phyloP scores from a whole-genome alignment of 192 early-diverging fungal species.

The Entomortierella chlamydospora region DNA sequence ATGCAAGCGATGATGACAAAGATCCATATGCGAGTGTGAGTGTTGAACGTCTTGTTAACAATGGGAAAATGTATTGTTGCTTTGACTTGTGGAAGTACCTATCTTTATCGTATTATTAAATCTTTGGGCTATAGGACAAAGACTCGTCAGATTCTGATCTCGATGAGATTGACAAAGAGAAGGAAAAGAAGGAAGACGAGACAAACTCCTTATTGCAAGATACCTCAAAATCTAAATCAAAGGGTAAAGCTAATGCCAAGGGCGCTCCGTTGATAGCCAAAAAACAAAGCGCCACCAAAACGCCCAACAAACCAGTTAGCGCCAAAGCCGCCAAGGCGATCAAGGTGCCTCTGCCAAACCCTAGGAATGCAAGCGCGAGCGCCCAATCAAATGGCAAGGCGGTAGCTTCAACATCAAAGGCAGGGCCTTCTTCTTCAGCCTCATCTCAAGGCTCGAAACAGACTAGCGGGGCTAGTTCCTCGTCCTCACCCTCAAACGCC shows the following conservation, averaged over 20 bases:
- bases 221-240: constrained; percentile 28
- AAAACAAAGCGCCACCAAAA: constrained; percentile 45
- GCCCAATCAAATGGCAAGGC: not conserved
- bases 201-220: constrained; percentile 5
- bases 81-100: too few relatives aligned
- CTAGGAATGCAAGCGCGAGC: constrained; percentile 61
- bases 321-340: constrained; percentile 16
- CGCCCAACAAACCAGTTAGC: constrained; percentile 28
- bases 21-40: constrained; percentile 68
- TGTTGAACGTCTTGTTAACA: too few relatives aligned
- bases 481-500: constrained; percentile 22
- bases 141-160: constrained; percentile 44
- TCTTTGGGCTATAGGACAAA: constrained; percentile 10
- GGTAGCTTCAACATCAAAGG: not conserved
- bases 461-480: too few relatives aligned
- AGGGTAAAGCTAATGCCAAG: constrained; percentile 57
- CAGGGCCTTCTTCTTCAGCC: constrained; percentile 1
- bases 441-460: constrained; percentile 2
- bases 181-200: constrained; percentile 44
- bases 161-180: constrained; percentile 51
- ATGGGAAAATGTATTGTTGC: too few relatives aligned
- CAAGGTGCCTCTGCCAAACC: constrained; percentile 21
- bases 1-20: constrained; percentile 70
- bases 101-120: too few relatives aligned
- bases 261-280: constrained; percentile 57